phyloP scores from a whole-genome alignment of 2,329 filamentous ascomycete species.

The Paraphaeosphaeria minitans region DNA sequence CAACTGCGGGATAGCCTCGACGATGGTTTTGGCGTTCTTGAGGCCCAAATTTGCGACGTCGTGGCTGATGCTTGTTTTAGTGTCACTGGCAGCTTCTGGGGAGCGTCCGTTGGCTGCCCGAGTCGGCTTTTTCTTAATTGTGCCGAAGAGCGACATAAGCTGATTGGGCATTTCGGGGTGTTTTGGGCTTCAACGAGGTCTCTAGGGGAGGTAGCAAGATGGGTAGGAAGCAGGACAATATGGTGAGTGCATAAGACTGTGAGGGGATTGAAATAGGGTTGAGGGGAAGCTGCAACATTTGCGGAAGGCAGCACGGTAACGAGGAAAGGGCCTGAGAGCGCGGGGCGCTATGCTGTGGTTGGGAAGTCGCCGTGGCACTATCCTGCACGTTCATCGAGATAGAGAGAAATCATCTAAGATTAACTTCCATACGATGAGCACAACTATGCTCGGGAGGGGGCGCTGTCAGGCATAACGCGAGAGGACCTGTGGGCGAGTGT shows the following conservation, averaged over 20 bases:
- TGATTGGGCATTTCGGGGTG: not conserved
- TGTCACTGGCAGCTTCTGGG: constrained; percentile 24
- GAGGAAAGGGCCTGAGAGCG: not conserved
- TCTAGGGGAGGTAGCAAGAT: not conserved
- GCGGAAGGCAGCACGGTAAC: not conserved
- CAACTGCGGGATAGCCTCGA: constrained; percentile 67
- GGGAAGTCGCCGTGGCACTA: not conserved
- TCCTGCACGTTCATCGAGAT: not conserved
- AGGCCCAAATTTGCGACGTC: constrained; percentile 64
- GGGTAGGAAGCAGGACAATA: not conserved
- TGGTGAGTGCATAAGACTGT: not conserved
- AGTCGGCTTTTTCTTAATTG: constrained; percentile 4
- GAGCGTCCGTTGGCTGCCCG: not conserved
- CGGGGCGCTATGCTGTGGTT: not conserved
- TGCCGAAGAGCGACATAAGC: constrained; percentile 1
- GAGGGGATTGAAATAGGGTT: not conserved
- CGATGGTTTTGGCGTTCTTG: constrained; percentile 48
- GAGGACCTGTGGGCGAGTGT: not conserved
- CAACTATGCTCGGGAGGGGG: not conserved
- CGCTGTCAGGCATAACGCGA: not conserved
- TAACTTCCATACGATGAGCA: not conserved
- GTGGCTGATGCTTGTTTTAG: constrained; percentile 42
- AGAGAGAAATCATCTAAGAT: not conserved
- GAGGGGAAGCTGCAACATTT: not conserved
- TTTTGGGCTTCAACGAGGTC: not conserved